Evolutionary conservation across 176 grass and related monocot genomes (phyloP), one percentile per base, ranked within the genome.

Genomic region (Ananas comosus): DNA sequence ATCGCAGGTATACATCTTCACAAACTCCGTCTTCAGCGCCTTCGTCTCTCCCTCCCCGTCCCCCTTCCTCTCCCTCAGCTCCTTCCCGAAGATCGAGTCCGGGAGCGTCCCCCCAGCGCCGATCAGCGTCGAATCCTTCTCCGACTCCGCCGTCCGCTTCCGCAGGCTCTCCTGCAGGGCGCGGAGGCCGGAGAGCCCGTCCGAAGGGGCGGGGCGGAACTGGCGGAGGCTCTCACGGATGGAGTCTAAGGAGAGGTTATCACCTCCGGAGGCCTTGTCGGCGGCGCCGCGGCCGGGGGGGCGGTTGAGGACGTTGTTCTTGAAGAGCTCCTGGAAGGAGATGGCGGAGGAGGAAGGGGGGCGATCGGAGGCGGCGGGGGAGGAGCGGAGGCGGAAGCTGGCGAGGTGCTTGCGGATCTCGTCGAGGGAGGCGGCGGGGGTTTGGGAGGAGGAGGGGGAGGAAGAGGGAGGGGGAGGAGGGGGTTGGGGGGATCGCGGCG

Each of bases 1-100:
- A n/a, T 85, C 56, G 9, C 67, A 53, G 47, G 16, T 87, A 76
- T 99, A 99, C 1, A 2, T 1, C 64, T 61, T 86, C 21, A 25
- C 2, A 27, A 99, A 91, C 13, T 7, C 47, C n/a, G 54, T 81
- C 59, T 53, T 33, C 69, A 54, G 11, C 47, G 33, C 50, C 19
- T 65, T 49, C 51, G 48, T 61, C 28, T 9, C 19, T 17, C 66
- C 79, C 25, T 56, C 79, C 13, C 47, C 57, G 23, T 65, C 66
- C 7, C 2, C 33, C 1, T 11, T 77, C 75, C 53, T 69, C 67
- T 53, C 50, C 1, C 8, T 77, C 75, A 42, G 50, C 67, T 53
- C 90, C 74, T 4, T 83, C 28, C 23, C 24, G 51, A 81, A 93
- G 72, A 86, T 71, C 2, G 0, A 33, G 0, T 69, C 47, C 1